Evolutionary conservation across 208 protist species (phyloP), one percentile per base, ranked within the genome.

Genomic region (Porcisia hertigi): DNA sequence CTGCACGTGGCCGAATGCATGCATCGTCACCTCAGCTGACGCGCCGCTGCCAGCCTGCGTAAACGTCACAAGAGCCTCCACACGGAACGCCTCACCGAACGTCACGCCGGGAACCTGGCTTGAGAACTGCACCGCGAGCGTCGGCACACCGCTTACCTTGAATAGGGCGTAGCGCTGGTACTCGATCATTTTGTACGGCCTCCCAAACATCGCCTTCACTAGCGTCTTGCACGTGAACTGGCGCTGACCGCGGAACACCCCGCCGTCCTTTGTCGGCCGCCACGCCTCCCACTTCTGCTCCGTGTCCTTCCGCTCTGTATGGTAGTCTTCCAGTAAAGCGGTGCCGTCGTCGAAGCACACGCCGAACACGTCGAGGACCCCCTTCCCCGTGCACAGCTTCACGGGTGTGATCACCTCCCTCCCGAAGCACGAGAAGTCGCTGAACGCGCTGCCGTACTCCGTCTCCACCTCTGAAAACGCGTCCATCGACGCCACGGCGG

Each of bases 151-250:
- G 52, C 63, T 76, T 39, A 93, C 64, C 73, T 88, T 90, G 77
- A 89, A 69, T 55, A 93, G 80, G 7, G 85, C 86, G 70, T 90
- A 93, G 39, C 87, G 82, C 71, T 93, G 79, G 73, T 90, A 91
- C 79, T 93, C 85, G 58, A 79, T 82, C 71, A 84, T 90, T 36
- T 67, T 45, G 78, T 85, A 93, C 25, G 71, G 69, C 77, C 90
- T 91, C 63, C 69, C 73, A 78, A 91, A 81, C 80, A 91, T 77
- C 73, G 83, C 82, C 76, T 84, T 87, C 71, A 91, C 80, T 43
- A 84, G 71, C 52, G 87, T 91, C 73, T 76, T 88, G 76, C 86
- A 91, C 49, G 71, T 83, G 55, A 91, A 89, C 59, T 76, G 36
- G 59, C 89, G 84, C 78, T 91, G 86, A 23, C 89, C 89, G 62